These are phyloP conservation scores for Capsella bursapastoris DNA, from an alignment of 345 rosid species.

Conservation along the genomic window DNA sequence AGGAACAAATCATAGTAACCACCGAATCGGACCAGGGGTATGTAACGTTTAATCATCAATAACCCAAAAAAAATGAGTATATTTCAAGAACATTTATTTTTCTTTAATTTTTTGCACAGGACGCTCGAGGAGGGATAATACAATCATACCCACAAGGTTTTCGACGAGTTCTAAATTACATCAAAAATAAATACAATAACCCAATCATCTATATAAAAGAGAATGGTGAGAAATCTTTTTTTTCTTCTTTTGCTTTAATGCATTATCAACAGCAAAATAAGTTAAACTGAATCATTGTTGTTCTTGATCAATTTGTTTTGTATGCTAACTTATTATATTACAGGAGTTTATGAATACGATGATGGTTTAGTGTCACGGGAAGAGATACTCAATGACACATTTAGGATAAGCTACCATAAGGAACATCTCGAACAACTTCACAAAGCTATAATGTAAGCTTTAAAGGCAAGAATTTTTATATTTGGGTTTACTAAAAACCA, in stretches of 20 bases:
- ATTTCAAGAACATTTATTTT: neutral
- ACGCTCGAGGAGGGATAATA: neutral
- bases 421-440: constrained; percentile 17
- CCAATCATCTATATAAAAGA: constrained; percentile 57
- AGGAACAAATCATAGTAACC: constrained; percentile 21
- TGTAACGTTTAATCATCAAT: neutral
- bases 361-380: constrained; percentile 10
- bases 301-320: neutral
- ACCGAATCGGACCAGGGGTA: constrained; percentile 35
- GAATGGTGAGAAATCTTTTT: constrained; percentile 45
- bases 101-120: neutral
- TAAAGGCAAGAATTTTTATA: no score
- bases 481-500: no score
- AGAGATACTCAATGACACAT: constrained; percentile 13
- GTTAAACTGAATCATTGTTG: neutral
- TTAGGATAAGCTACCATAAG: constrained; percentile 19
- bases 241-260: no score
- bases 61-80: neutral
- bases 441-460: constrained; percentile 29
- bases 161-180: constrained; percentile 35
- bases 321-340: neutral
- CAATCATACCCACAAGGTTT: constrained; percentile 28
- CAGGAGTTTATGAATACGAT: constrained; percentile 25
- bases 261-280: no score
- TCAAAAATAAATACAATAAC: constrained; percentile 50